Evolutionary conservation across 208 protist genomes (phyloP).

Genomic region (Trypanosoma platydactyli): DNA sequence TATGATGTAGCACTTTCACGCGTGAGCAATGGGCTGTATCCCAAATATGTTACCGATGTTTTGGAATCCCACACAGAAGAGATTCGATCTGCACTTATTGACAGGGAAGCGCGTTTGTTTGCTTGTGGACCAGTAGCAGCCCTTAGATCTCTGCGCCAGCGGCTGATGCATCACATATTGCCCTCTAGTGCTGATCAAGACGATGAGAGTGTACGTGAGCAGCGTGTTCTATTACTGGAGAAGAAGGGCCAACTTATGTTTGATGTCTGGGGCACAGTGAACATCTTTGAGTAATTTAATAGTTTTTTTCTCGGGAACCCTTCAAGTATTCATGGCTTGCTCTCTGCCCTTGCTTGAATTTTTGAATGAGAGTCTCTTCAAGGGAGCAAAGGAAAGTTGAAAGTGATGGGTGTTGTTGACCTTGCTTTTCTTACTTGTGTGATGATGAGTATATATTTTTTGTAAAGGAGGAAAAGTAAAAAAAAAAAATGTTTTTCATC

Average conservation of each 20-base stretch:
- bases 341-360: background rate
- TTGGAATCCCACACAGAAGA: conserved; percentile 32
- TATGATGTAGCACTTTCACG: conserved; percentile 74
- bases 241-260: conserved; percentile 59
- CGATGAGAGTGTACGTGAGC: conserved; percentile 71
- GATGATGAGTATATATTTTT: background rate
- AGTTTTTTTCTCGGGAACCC: background rate
- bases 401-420: background rate
- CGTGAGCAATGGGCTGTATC: background rate
- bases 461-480: background rate
- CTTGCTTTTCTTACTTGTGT: background rate
- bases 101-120: conserved; percentile 49
- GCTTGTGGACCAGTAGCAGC: conserved; percentile 65
- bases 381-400: background rate
- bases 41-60: conserved; percentile 67
- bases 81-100: conserved; percentile 33
- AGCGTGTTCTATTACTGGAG: conserved; percentile 60
- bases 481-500: background rate
- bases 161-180: conserved; percentile 50
- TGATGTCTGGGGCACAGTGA: conserved; percentile 73
- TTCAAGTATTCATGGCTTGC: background rate
- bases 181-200: conserved; percentile 55
- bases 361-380: background rate
- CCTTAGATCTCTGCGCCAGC: conserved; percentile 47
- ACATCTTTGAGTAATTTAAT: conserved; percentile 42